A percentile compares a stretch with the other conserved stretches of the same genome.
Evolutionary conservation across 306 rosid genomes (phyloP).

Genomic region (Corylus americana): DNA sequence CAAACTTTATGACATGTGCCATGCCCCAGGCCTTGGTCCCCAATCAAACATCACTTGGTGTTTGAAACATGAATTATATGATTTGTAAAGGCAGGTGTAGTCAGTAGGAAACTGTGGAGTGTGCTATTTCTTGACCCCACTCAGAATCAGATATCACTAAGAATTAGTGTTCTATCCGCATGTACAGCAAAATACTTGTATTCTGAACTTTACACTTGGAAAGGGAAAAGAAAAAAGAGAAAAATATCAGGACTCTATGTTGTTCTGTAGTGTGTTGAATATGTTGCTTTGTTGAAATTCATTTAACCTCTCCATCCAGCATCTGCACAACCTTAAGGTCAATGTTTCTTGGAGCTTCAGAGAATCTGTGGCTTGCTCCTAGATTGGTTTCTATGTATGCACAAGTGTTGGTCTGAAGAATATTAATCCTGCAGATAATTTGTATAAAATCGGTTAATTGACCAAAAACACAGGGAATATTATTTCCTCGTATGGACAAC

Average conservation of each 20-base stretch:
- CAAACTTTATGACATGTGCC: constrained; percentile 56
- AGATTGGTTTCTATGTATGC: constrained; percentile 9
- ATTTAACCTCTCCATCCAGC: neutral
- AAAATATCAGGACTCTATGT: neutral
- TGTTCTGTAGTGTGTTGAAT: neutral
- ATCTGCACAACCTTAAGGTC: neutral
- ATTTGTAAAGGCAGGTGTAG: constrained; percentile 28
- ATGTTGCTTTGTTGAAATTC: neutral
- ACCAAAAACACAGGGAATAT: constrained; percentile 34
- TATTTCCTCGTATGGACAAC: constrained; percentile 5
- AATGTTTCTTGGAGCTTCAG: neutral
- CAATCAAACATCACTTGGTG: constrained; percentile 33
- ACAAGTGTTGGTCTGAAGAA: constrained; percentile 17
- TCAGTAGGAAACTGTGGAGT: constrained; percentile 20
- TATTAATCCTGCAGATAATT: constrained; percentile 17
- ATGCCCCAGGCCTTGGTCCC: constrained; percentile 48
- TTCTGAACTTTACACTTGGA: neutral
- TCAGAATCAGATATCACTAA: neutral
- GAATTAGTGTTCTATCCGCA: neutral
- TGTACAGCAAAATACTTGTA: neutral
- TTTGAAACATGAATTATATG: constrained; percentile 31
- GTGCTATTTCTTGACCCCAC: constrained; percentile 9
- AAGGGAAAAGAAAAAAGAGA: neutral
- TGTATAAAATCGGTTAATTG: constrained; percentile 27
- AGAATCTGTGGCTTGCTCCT: neutral